Conservation (phyloP, 208 protist genomes). For the Histomonas meleagridis region DNA sequence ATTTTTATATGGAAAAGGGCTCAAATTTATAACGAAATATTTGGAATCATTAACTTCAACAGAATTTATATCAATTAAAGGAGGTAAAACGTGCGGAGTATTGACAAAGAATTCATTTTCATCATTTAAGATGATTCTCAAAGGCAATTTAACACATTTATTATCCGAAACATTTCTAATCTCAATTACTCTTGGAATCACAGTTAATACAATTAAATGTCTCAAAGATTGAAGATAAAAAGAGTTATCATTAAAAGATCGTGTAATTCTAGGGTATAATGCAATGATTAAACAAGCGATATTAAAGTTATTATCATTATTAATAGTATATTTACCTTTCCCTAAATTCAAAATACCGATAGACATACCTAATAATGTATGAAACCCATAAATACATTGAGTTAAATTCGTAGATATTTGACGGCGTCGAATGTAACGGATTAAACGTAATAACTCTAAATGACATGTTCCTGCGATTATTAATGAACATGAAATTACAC, state of each 20-base stretch:
- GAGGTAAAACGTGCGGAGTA: neutral
- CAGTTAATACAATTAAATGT: neutral
- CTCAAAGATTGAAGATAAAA: neutral
- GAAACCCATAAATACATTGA: neutral
- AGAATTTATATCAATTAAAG: neutral
- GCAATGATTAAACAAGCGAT: neutral
- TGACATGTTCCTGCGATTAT: slow-evolving; percentile 30
- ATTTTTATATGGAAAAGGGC: neutral
- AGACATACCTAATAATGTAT: neutral
- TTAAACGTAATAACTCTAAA: neutral
- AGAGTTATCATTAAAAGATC: neutral
- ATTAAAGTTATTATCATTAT: neutral
- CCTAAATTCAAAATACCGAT: neutral
- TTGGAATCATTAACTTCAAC: neutral
- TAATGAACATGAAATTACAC: neutral
- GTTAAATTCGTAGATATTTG: neutral
- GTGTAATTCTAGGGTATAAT: neutral
- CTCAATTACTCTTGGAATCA: slow-evolving; percentile 17
- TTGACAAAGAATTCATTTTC: neutral
- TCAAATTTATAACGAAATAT: neutral
- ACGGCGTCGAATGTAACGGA: neutral
- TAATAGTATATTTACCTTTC: neutral
- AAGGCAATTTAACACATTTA: neutral
- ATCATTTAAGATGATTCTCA: neutral
- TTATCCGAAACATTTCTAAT: neutral